Evolutionary conservation across 2,329 filamentous ascomycete genomes (phyloP).

Genomic region (Paracoccidioides brasiliensis): DNA sequence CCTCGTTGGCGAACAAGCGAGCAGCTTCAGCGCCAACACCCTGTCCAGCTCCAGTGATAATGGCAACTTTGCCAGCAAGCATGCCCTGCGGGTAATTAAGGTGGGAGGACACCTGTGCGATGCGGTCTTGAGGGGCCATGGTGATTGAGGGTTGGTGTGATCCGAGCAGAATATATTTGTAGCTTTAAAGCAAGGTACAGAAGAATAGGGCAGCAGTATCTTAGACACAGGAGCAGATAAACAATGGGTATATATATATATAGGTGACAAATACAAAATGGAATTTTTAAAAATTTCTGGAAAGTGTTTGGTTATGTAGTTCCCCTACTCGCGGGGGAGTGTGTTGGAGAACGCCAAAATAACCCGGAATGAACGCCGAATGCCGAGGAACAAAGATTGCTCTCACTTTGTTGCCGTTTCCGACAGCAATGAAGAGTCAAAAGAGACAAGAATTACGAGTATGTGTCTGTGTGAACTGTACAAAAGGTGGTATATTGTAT

Average conservation of each 20-base stretch:
- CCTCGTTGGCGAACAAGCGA: conserved; percentile 72
- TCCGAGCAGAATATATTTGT: background rate
- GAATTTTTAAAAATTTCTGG: background rate
- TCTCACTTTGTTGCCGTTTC: background rate
- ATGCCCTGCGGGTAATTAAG: conserved; percentile 73
- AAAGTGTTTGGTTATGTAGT: background rate
- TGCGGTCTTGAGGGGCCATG: conserved; percentile 41
- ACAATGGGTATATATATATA: background rate
- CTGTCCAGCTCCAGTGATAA: conserved; percentile 76
- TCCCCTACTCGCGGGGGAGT: background rate
- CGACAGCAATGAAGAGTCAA: background rate
- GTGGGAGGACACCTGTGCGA: conserved; percentile 61
- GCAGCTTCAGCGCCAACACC: conserved; percentile 81
- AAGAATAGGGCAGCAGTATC: background rate
- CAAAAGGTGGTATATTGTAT: no score
- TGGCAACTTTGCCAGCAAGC: conserved; percentile 67
- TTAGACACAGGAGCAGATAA: background rate
- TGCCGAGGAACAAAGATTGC: conserved; percentile 1
- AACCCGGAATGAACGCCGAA: background rate
- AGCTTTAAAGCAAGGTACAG: background rate
- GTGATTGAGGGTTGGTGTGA: conserved; percentile 4
- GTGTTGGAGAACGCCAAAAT: background rate
- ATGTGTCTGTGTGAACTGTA: no score
- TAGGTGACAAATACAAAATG: background rate
- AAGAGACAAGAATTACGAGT: background rate